phyloP scores from a whole-genome alignment of 192 early-diverging fungal genomes.

The Coemansia reversa region DNA sequence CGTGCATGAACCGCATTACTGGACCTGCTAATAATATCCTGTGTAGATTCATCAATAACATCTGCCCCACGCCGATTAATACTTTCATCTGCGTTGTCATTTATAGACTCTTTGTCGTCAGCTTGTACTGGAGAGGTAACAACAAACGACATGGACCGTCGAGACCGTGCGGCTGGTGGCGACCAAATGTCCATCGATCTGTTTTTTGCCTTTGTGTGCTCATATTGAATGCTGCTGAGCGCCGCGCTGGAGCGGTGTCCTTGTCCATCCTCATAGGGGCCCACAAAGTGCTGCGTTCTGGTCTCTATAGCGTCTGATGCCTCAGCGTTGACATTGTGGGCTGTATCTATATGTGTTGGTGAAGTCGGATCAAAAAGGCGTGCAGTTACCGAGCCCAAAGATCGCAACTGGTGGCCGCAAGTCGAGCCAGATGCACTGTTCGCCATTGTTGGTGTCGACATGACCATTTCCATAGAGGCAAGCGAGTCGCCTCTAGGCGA shows the following conservation, averaged over 20 bases:
- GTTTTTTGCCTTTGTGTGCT: conserved; percentile 14
- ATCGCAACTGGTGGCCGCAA: conserved; percentile 10
- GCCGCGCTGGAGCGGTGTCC: conserved; percentile 29
- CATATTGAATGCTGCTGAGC: conserved; percentile 47
- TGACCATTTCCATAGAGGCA: conserved; percentile 19
- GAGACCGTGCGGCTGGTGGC: conserved; percentile 20
- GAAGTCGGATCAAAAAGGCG: conserved; percentile 40
- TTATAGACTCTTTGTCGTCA: neutral
- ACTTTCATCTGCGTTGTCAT: conserved; percentile 4
- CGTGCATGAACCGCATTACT: conserved; percentile 32
- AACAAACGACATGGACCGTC: conserved; percentile 48
- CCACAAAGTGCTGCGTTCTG: neutral
- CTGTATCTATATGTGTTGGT: conserved; percentile 3
- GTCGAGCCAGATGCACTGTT: neutral
- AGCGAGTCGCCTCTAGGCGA: conserved; percentile 43
- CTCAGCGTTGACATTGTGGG: neutral
- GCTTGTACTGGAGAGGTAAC: neutral
- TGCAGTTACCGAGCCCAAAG: conserved; percentile 46
- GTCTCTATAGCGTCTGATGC: neutral
- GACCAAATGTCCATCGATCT: conserved; percentile 6
- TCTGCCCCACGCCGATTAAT: neutral
- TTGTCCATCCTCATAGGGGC: conserved; percentile 15
- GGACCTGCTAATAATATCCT: conserved; percentile 31
- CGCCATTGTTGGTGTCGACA: conserved; percentile 32
- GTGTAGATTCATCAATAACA: conserved; percentile 13